Percentiles rank a stretch among this genome's conserved stretches.
phyloP scores from a whole-genome alignment of 495 filamentous ascomycete genomes.

The Penicillium robsamsonii region DNA sequence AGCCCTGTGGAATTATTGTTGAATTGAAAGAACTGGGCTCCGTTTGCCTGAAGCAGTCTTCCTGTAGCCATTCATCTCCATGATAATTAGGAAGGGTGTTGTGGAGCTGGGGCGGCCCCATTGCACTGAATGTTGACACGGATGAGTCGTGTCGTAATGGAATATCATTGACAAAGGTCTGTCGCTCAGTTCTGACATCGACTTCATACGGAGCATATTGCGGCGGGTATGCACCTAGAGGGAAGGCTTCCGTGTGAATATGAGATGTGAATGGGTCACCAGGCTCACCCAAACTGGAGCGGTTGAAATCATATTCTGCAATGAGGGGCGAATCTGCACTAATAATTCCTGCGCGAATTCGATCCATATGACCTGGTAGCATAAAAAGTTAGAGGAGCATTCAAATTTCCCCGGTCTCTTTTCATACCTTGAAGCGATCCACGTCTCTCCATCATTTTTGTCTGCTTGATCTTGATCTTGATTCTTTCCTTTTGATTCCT shows the following conservation, averaged over 20 bases:
- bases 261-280: too few species aligned
- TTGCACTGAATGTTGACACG: conserved; percentile 83
- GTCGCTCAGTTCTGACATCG: conserved; percentile 91
- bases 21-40: too few species aligned
- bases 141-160: conserved; percentile 79
- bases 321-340: conserved; percentile 27
- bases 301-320: conserved; percentile 76
- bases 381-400: too few species aligned
- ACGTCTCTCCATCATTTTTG: conserved; percentile 85
- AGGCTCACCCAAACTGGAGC: conserved; percentile 30
- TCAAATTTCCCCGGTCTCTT: too few species aligned
- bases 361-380: too few species aligned
- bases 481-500: conserved; percentile 87
- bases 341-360: too few species aligned
- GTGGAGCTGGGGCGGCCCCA: conserved; percentile 69
- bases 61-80: conserved; percentile 72
- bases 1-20: too few species aligned
- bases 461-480: conserved; percentile 96
- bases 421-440: conserved; percentile 40
- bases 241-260: too few species aligned
- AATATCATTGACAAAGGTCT: conserved; percentile 91
- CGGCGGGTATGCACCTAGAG: too few species aligned
- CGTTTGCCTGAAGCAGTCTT: conserved; percentile 55
- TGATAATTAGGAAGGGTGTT: conserved; percentile 63
- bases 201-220: conserved; percentile 74